phyloP scores from a whole-genome alignment of 2,329 filamentous ascomycete species.

The Ceratocystis harringtonii region DNA sequence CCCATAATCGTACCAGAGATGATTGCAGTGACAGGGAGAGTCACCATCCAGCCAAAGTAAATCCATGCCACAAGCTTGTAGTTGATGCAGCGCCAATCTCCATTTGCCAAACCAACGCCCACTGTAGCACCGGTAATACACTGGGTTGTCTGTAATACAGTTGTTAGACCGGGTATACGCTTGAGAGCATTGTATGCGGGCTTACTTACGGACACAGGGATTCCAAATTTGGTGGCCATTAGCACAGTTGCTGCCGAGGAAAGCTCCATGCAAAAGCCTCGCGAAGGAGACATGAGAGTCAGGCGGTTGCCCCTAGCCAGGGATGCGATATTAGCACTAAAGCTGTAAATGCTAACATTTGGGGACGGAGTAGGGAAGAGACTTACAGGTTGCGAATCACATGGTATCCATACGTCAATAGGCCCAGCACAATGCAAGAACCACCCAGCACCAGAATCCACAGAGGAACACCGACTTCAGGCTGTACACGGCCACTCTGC shows the following conservation, averaged over 20 bases:
- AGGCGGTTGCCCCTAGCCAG: slow-evolving; percentile 32
- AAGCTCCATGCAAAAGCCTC: slow-evolving; percentile 38
- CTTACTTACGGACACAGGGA: slow-evolving; percentile 30
- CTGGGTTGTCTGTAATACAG: slow-evolving; percentile 31
- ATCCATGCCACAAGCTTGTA: slow-evolving; percentile 34
- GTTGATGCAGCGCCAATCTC: slow-evolving; percentile 35
- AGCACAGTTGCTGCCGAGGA: slow-evolving; percentile 38
- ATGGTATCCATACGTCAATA: slow-evolving; percentile 48
- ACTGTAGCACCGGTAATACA: slow-evolving; percentile 38
- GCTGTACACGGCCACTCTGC: slow-evolving; percentile 27
- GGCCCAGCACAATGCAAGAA: slow-evolving; percentile 37
- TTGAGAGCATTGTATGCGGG: neutral
- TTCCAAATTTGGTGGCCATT: slow-evolving; percentile 35
- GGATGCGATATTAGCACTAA: neutral
- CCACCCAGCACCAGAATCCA: slow-evolving; percentile 38
- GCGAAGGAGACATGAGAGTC: slow-evolving; percentile 38
- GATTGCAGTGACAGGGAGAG: slow-evolving; percentile 34
- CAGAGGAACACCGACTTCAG: slow-evolving; percentile 29
- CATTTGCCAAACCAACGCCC: slow-evolving; percentile 36
- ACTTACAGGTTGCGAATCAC: slow-evolving; percentile 38
- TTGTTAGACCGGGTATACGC: neutral
- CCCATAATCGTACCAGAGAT: slow-evolving; percentile 40
- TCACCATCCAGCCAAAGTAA: slow-evolving; percentile 36
- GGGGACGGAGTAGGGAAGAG: neutral
- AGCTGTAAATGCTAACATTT: neutral